Conservation (phyloP, 768 basidiomycete genomes). For the Candolleomyces efflorescens region DNA sequence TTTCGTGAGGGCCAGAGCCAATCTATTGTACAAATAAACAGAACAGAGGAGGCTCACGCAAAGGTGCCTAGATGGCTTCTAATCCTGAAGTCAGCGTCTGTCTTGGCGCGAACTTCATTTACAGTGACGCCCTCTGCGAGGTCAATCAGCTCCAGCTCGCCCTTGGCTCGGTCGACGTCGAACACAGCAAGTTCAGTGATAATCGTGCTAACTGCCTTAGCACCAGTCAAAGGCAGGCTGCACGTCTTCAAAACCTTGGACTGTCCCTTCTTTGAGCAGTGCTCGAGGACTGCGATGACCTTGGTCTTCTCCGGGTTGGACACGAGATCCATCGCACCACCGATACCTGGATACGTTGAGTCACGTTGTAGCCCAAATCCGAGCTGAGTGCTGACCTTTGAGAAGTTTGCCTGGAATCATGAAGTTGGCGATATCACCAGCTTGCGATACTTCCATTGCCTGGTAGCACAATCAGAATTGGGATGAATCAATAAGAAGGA, state of each 20-base stretch:
- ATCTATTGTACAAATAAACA: too few relatives aligned
- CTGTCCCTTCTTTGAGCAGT: conserved; percentile 84
- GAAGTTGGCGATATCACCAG: conserved; percentile 94
- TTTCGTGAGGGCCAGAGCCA: too few relatives aligned
- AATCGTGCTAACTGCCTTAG: conserved; percentile 82
- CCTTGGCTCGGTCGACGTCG: conserved; percentile 73
- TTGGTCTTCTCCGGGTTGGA: conserved; percentile 96
- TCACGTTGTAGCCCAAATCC: conserved; percentile 8
- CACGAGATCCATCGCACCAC: conserved; percentile 94
- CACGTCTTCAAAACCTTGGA: conserved; percentile 86
- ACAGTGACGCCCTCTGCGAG: conserved; percentile 80
- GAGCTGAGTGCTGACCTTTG: conserved; percentile 45
- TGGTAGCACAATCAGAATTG: conserved; percentile 21
- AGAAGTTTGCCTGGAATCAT: conserved; percentile 97
- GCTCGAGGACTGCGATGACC: conserved; percentile 88
- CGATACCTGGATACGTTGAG: conserved; percentile 56
- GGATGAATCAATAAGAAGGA: background rate
- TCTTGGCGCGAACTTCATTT: conserved; percentile 84
- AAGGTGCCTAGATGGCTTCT: conserved; percentile 45
- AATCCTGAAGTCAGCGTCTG: conserved; percentile 77
- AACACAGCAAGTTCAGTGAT: conserved; percentile 94
- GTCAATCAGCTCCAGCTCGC: conserved; percentile 73
- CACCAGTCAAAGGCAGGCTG: conserved; percentile 83
- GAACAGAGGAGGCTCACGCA: background rate
- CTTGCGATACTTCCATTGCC: conserved; percentile 94